A percentile compares a stretch with the other conserved stretches of the same genome.
Conservation (phyloP, 176 grass and related monocot genomes). For the Avena eriantha region DNA sequence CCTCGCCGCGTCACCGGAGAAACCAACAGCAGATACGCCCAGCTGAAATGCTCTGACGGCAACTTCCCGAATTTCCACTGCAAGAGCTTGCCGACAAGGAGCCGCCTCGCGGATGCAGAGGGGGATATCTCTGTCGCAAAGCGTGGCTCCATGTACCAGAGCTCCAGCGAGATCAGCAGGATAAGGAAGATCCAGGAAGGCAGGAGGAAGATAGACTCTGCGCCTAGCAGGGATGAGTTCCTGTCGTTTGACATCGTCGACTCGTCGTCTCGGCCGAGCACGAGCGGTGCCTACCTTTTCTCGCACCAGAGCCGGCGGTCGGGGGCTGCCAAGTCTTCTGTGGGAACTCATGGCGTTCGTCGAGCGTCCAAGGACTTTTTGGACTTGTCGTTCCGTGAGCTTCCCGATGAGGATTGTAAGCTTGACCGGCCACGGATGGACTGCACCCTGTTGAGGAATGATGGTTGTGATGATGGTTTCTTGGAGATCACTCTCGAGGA, state of each 20-base stretch:
- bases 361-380: slow-evolving; percentile 60
- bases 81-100: slow-evolving; percentile 73
- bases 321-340: slow-evolving; percentile 36
- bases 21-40: slow-evolving; percentile 38
- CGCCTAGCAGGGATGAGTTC: slow-evolving; percentile 51
- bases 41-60: slow-evolving; percentile 60
- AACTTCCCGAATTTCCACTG: slow-evolving; percentile 73
- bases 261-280: slow-evolving; percentile 50
- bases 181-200: slow-evolving; percentile 66
- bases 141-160: slow-evolving; percentile 96
- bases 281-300: slow-evolving; percentile 47
- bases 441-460: slow-evolving; percentile 49
- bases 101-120: slow-evolving; percentile 22
- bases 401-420: slow-evolving; percentile 52
- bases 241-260: slow-evolving; percentile 79
- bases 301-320: slow-evolving; percentile 36
- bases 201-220: slow-evolving; percentile 84
- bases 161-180: slow-evolving; percentile 77
- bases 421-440: slow-evolving; percentile 54
- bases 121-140: slow-evolving; percentile 52
- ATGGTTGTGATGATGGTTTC: slow-evolving; percentile 57
- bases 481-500: slow-evolving; percentile 70
- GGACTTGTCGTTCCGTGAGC: slow-evolving; percentile 69
- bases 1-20: slow-evolving; percentile 25
- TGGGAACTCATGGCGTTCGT: slow-evolving; percentile 29